Percentiles rank a stretch among this genome's conserved stretches.
phyloP scores from a whole-genome alignment of 192 early-diverging fungal genomes.

The Jimgerdemannia flammicorona region DNA sequence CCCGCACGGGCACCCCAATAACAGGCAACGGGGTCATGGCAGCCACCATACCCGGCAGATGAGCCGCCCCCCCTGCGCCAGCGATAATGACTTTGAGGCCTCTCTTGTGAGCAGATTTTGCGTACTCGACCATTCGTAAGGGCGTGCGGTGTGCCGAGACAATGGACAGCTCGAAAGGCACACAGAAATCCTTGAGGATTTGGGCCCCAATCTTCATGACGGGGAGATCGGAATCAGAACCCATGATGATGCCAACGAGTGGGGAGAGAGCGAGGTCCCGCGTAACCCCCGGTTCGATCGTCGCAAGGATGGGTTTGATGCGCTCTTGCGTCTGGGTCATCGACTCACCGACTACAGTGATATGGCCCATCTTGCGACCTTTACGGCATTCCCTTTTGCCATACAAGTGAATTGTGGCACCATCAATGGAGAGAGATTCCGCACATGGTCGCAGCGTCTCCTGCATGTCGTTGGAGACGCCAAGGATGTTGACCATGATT shows the following conservation, averaged over 20 bases:
- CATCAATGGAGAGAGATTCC: conserved; percentile 71
- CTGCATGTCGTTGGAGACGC: conserved; percentile 56
- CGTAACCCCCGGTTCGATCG: conserved; percentile 54
- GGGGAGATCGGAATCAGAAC: conserved; percentile 96
- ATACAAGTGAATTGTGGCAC: conserved; percentile 91
- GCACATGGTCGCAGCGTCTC: conserved; percentile 63
- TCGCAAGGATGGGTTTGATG: conserved; percentile 53
- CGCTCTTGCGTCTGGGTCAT: conserved; percentile 73
- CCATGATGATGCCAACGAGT: conserved; percentile 98
- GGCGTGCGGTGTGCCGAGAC: conserved; percentile 98
- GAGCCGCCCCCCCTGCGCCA: conserved; percentile 97
- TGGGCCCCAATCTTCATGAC: conserved; percentile 88
- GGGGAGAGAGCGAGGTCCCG: conserved; percentile 53
- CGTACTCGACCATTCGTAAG: conserved; percentile 89
- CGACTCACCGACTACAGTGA: conserved; percentile 87
- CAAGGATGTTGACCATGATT: conserved; percentile 96
- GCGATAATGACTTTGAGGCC: conserved; percentile 98
- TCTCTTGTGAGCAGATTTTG: conserved; percentile 77
- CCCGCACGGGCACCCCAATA: conserved; percentile 95
- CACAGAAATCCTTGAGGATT: conserved; percentile 83
- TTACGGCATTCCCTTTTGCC: conserved; percentile 87
- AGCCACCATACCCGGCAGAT: conserved; percentile 99
- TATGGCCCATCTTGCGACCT: conserved; percentile 98
- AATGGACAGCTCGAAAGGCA: conserved; percentile 96
- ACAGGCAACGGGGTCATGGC: conserved; percentile 96